Conservation (phyloP, 1,284 basidiomycete species). For the Mixia osmundae region DNA sequence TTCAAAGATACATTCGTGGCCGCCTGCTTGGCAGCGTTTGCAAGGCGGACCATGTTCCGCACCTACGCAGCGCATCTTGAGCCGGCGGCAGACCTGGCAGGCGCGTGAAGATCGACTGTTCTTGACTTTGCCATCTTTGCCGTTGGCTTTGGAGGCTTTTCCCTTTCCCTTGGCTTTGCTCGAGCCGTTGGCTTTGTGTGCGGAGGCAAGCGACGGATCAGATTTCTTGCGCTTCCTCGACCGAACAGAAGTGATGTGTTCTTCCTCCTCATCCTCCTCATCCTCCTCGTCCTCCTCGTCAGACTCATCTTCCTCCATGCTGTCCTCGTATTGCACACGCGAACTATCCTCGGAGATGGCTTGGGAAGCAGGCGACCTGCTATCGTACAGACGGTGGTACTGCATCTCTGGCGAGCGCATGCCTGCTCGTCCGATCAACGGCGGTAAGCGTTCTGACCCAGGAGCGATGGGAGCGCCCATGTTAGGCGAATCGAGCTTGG, state of each 20-base stretch:
- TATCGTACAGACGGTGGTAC: too few species aligned
- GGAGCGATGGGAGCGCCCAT: too few species aligned
- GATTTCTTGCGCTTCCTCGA: not conserved
- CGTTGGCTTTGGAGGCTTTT: not conserved
- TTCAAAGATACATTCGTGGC: conserved; percentile 81
- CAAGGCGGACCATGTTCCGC: conserved; percentile 64
- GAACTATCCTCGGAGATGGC: too few species aligned
- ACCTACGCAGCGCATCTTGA: conserved; percentile 97
- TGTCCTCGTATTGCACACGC: not conserved
- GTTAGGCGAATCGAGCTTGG: too few species aligned
- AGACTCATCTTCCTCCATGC: conserved; percentile 19
- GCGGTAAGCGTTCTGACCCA: too few species aligned
- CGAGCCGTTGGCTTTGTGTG: conserved; percentile 1
- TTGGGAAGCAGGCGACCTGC: too few species aligned
- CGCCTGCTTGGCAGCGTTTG: conserved; percentile 35
- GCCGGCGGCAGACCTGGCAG: conserved; percentile 75
- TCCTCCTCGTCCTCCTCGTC: conserved; percentile 26
- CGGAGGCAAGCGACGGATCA: not conserved
- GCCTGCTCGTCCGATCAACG: too few species aligned
- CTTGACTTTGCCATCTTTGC: conserved; percentile 13
- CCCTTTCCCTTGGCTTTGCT: conserved; percentile 3
- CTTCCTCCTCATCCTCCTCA: conserved; percentile 18
- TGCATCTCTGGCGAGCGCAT: too few species aligned
- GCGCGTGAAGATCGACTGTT: conserved; percentile 32
- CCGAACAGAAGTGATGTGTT: not conserved